Percentiles rank a stretch among this genome's conserved stretches.
phyloP scores from a whole-genome alignment of 2,329 filamentous ascomycete species.

The Chrysoporthe puriensis region DNA sequence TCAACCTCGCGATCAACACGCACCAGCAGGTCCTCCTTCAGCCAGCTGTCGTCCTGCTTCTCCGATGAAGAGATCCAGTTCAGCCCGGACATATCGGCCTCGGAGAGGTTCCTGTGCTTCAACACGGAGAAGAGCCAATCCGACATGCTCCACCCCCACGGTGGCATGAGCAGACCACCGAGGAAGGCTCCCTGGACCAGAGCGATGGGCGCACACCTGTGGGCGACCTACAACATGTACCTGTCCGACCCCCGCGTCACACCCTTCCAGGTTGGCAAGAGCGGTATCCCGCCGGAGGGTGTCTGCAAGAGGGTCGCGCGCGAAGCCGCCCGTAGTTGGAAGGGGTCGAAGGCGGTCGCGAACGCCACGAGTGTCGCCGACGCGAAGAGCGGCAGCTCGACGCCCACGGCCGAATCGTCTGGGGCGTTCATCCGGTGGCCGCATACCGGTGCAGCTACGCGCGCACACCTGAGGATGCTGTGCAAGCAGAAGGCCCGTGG shows the following conservation, averaged over 20 bases:
- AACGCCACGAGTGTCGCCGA: conserved; percentile 28
- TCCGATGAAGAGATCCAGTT: conserved; percentile 61
- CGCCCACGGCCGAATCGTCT: conserved; percentile 54
- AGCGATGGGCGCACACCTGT: conserved; percentile 67
- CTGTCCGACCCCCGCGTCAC: conserved; percentile 70
- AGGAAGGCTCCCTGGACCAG: conserved; percentile 66
- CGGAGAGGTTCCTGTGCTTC: conserved; percentile 35
- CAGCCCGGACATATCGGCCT: conserved; percentile 52
- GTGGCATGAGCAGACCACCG: conserved; percentile 33
- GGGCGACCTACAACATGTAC: conserved; percentile 67
- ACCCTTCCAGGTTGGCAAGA: conserved; percentile 66
- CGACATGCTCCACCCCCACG: conserved; percentile 16
- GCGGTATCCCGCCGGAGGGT: conserved; percentile 65
- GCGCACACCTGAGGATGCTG: conserved; percentile 64
- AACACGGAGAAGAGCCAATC: conserved; percentile 15
- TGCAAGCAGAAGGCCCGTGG: conserved; percentile 59
- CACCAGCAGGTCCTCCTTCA: conserved; percentile 61
- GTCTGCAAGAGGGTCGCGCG: conserved; percentile 68
- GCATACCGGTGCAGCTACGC: conserved; percentile 65
- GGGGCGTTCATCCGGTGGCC: conserved; percentile 64
- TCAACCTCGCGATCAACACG: conserved; percentile 64
- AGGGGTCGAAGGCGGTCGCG: conserved; percentile 54
- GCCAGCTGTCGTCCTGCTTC: conserved; percentile 54
- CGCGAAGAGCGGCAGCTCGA: conserved; percentile 57
- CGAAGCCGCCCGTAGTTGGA: conserved; percentile 69